These are phyloP conservation scores for Chionographis japonica DNA, from an alignment of 106 monocot species.

Conservation along the genomic window DNA sequence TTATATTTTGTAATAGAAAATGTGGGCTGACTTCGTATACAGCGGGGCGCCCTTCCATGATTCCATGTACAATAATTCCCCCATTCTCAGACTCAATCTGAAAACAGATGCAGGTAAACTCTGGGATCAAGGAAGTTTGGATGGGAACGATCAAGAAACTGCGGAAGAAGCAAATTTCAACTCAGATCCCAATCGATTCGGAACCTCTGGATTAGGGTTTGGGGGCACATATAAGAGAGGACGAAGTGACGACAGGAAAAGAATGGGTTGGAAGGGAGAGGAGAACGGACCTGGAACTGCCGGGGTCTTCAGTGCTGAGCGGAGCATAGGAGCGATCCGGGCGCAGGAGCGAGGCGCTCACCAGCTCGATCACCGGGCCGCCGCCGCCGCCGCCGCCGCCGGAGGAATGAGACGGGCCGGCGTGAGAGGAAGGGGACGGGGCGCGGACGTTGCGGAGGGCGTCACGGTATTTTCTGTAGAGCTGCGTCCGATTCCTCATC, in stretches of 20 bases:
- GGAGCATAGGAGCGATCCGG: slow-evolving; percentile 65
- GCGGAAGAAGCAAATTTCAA: no score
- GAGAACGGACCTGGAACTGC: slow-evolving; percentile 49
- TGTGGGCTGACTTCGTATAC: no score
- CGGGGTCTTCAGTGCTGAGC: slow-evolving; percentile 88
- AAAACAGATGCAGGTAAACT: no score
- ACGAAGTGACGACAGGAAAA: neutral
- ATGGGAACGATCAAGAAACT: no score
- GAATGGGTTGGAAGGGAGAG: neutral
- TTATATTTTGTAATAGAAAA: no score
- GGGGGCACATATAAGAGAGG: no score
- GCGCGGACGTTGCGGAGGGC: slow-evolving; percentile 74
- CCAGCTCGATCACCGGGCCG: slow-evolving; percentile 86
- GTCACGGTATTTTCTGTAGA: slow-evolving; percentile 84
- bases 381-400: slow-evolving; percentile 32
- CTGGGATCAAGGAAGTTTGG: no score
- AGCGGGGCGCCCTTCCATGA: no score
- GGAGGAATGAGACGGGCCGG: slow-evolving; percentile 26
- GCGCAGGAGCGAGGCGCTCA: slow-evolving; percentile 57
- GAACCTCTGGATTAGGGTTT: no score
- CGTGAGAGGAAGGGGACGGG: slow-evolving; percentile 10
- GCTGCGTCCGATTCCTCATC: slow-evolving; percentile 85
- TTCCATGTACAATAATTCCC: no score
- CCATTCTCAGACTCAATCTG: no score
- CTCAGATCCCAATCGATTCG: no score